Evolutionary conservation across 2,329 filamentous ascomycete species (phyloP), one percentile per base, ranked within the genome.

Genomic region (Ophiostoma fasciatum): DNA sequence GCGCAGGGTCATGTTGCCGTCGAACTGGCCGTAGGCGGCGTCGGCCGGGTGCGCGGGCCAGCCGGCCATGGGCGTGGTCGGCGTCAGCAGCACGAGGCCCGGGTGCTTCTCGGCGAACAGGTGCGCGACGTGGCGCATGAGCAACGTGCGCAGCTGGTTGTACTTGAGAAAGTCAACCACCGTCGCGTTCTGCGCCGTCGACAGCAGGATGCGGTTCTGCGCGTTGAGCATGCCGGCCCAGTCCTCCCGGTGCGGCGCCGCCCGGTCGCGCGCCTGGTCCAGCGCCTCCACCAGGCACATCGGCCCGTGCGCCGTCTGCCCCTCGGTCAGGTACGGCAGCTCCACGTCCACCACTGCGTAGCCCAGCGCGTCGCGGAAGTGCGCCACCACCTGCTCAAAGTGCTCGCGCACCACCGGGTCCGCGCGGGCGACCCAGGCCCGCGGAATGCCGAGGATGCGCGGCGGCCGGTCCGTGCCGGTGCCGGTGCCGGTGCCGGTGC

Each of bases 81-180:
- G 87, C 2, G 79, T 80, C 28, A 92, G 60, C 41, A 94, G 74
- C 23, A 94, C 59, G 41, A 94, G 59, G 18, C 80, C 82, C 0
- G 83, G 82, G 49, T 92, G 58, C 38, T 66, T 58, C 7, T 21
- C 19, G 45, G 71, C 59, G 59, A 76, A 94, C 2, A 92, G 60
- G 46, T 68, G 64, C 0, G 81, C 71, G 10, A 92, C 62, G 55
- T 92, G 83, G 25, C 70, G 64, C 83, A 92, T 93, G 36, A 88
- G 60, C 25, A 88, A 58, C 25, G 74, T 70, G 19, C 87, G 75
- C 21, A 94, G 56, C 46, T 79, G 72, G 47, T 82, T 79, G 30
- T 76, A 77, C 42, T 77, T 74, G 40, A 88, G 56, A 48, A 81
- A 74, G 50, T 94, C 84, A 1, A 64, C 61, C 0, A 74, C 74